Evolutionary conservation across 108 stramenopile species (phyloP), one percentile per base, ranked within the genome.

Genomic region (Nitzschia sp.): DNA sequence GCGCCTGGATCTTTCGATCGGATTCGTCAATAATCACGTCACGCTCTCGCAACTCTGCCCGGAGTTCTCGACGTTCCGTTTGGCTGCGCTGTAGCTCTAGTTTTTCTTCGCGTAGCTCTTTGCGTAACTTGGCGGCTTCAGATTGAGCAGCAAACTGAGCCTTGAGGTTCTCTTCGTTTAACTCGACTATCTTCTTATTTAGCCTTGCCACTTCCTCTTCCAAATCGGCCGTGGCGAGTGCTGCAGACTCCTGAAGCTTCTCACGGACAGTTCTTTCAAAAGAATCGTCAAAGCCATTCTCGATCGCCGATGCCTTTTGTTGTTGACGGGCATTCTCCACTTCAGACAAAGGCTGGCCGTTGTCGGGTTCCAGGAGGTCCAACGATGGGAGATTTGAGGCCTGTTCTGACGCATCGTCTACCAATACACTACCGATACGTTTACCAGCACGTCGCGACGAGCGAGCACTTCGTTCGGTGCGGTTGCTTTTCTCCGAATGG

Each of bases 11-110:
- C 21, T 57, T 73, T 11, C 35, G 27, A 41, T 57, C 63, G 1
- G 41, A 33, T 33, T 65, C 55, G 17, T 71, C 53, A 22, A 61
- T 22, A 1, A 54, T 31, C 17, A 53, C 2, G 15, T 71, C 70
- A 5, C 35, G 45, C n/a, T 71, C 60, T 3, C 28, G 33, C 23
- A 71, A 30, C 19, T 71, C 50, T 9, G 54, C 23, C 27, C 52
- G 34, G 2, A 71, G 33, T 27, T 71, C 70, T 26, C 59, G 48
- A 1, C 59, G 41, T 34, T 62, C 70, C 15, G 70, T 62, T 23
- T 62, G 55, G 46, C 41, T 46, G 13, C 68, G 55, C 28, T 69
- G 55, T 2, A 69, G 35, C 33, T 69, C 68, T 44, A 69, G 33
- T 30, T 58, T 69, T 23, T 38, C 36, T 29, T 69, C 57, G 34